Evolutionary conservation across 2,329 filamentous ascomycete species (phyloP), one percentile per base, ranked within the genome.

Genomic region (Colletotrichum navitas): DNA sequence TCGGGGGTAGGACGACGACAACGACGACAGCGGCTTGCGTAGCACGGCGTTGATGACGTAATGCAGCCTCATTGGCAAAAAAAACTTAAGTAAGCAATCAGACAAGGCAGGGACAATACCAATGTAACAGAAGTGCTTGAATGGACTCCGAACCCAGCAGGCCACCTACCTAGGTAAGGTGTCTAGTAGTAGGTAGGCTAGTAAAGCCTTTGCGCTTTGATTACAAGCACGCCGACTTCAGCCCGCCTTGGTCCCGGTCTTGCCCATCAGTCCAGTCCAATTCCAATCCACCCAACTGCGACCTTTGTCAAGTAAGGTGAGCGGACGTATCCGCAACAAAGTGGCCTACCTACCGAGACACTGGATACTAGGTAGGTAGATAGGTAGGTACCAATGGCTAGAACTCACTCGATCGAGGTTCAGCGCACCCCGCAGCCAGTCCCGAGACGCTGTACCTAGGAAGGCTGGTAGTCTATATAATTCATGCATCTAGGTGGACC

Each of bases 141-240:
- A 59, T 36, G 60, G 67, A 69, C 54, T n/a, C 60, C 32, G 52
- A 59, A 47, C 61, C 61, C 54, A 47, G 62, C 39, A 5, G 26
- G 34, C 49, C 32, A 43, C 10, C 10, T 12, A 12, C n/a, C n/a
- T n/a, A 11, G 36, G 36, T 39, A 29, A 29, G 29, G 29, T 29
- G 29, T 4, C 29, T 29, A 29, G 29, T 29, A 29, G 29, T 29
- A 29, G 29, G 29, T 29, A 29, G 29, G 29, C 29, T 29, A 29
- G 29, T 29, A 4, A 2, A 29, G 36, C 39, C 14, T 18, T 18
- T 11, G 10, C 16, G 36, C 11, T 64, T 21, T 45, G 43, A 45
- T n/a, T 4, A 45, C 34, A 64, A 16, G 39, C 29, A 26, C 45
- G 60, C 36, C 45, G 26, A 18, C 36, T 63, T 45, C 47, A 41